phyloP scores from a whole-genome alignment of 2,329 filamentous ascomycete species.

The Aspergillus sp. region DNA sequence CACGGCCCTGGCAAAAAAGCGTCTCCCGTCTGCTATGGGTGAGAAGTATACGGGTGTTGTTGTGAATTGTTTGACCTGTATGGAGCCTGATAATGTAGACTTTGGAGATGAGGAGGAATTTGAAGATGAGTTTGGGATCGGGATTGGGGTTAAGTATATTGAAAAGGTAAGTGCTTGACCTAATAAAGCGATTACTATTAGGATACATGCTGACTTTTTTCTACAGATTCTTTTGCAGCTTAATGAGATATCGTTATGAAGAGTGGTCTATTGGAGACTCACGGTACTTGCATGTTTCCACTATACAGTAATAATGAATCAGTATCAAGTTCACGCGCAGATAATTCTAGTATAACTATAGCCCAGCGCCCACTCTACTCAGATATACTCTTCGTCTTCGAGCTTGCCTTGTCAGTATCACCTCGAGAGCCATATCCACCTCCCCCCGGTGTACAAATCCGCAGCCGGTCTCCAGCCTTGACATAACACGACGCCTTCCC shows the following conservation, averaged over 20 bases:
- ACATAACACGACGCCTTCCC: background rate
- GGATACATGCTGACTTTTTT: too few species aligned
- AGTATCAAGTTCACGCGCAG: too few species aligned
- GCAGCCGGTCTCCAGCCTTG: background rate
- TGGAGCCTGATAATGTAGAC: background rate
- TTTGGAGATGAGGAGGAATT: constrained; percentile 4
- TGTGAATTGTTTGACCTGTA: background rate
- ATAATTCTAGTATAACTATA: too few species aligned
- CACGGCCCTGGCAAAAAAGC: background rate
- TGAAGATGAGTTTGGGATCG: constrained; percentile 2
- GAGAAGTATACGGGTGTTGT: constrained; percentile 4
- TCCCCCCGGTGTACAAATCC: background rate
- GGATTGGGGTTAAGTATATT: constrained; percentile 3
- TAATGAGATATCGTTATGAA: too few species aligned
- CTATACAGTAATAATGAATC: too few species aligned
- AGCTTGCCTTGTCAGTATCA: too few species aligned
- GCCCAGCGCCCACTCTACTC: too few species aligned
- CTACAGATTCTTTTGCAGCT: too few species aligned
- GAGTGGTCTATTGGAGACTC: too few species aligned
- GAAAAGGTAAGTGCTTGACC: background rate
- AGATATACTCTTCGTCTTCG: too few species aligned
- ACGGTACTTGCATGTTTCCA: too few species aligned
- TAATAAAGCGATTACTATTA: too few species aligned
- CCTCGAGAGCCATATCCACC: background rate
- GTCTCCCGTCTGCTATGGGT: background rate